Evolutionary conservation across 352 stramenopile genomes (phyloP).

Genomic region (Pythium monospermum): DNA sequence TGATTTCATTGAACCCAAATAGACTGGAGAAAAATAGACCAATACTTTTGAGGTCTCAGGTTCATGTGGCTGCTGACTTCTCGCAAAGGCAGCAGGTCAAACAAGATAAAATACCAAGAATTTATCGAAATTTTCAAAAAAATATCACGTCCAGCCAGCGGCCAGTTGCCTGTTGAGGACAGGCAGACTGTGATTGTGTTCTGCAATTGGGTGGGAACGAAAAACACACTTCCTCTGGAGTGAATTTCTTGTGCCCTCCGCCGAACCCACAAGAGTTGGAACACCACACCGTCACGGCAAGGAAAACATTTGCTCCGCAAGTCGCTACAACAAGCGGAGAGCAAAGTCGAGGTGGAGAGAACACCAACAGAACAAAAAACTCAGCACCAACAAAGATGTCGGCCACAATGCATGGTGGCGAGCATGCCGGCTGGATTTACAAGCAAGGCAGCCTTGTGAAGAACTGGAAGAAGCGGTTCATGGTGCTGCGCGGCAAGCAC

Average conservation of each 20-base stretch:
- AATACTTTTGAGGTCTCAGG: conserved; percentile 6
- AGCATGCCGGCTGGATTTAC: conserved; percentile 77
- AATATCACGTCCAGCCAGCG: too few relatives aligned
- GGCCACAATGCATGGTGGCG: conserved; percentile 34
- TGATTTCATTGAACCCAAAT: too few relatives aligned
- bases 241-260: not conserved
- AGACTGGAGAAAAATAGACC: not conserved
- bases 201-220: too few relatives aligned
- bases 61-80: conserved; percentile 10
- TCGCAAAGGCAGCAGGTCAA: not conserved
- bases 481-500: conserved; percentile 74
- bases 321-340: not conserved
- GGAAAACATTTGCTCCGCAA: too few relatives aligned
- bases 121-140: not conserved
- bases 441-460: conserved; percentile 76
- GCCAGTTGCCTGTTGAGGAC: too few relatives aligned
- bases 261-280: not conserved
- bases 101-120: not conserved
- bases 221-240: too few relatives aligned
- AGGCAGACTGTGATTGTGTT: too few relatives aligned
- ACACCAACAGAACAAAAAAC: too few relatives aligned
- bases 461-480: conserved; percentile 87
- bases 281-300: too few relatives aligned
- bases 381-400: conserved; percentile 22
- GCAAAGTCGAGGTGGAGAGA: not conserved